These are phyloP conservation scores for Candida gorgasii DNA, from an alignment of 805 yeast genomes.

Conservation along the genomic window DNA sequence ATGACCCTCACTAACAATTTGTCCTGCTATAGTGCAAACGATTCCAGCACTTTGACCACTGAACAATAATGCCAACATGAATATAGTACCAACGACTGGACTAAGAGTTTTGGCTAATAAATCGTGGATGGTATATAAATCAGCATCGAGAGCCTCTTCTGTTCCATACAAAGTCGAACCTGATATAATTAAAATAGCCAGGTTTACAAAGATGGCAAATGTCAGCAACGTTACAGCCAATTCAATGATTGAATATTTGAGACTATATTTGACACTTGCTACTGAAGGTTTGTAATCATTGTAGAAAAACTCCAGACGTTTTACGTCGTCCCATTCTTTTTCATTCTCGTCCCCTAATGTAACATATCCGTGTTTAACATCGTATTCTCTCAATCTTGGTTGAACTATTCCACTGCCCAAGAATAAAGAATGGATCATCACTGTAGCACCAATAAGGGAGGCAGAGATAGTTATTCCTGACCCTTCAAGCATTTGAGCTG, in stretches of 20 bases:
- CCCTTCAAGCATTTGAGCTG: constrained; percentile 41
- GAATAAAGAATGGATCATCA: constrained; percentile 52
- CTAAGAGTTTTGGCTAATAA: constrained; percentile 63
- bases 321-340: constrained; percentile 8
- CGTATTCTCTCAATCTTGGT: constrained; percentile 48
- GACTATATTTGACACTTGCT: constrained; percentile 69
- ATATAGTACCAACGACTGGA: constrained; percentile 76
- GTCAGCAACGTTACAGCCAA: constrained; percentile 69
- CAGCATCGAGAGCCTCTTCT: constrained; percentile 77
- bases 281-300: constrained; percentile 65
- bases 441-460: constrained; percentile 51
- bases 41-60: constrained; percentile 92
- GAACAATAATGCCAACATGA: constrained; percentile 79
- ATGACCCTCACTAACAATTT: constrained; percentile 90
- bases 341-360: constrained; percentile 20
- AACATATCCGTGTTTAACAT: constrained; percentile 37
- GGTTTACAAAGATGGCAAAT: constrained; percentile 82
- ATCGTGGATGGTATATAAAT: constrained; percentile 72
- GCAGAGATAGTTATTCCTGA: constrained; percentile 49
- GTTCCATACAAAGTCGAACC: constrained; percentile 75
- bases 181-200: constrained; percentile 78
- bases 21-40: constrained; percentile 92
- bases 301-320: constrained; percentile 26
- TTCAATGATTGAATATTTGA: constrained; percentile 73
- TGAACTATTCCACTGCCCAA: constrained; percentile 52